These are phyloP conservation scores for Lentinus tigrinus DNA, from an alignment of 768 basidiomycete genomes.

Conservation along the genomic window DNA sequence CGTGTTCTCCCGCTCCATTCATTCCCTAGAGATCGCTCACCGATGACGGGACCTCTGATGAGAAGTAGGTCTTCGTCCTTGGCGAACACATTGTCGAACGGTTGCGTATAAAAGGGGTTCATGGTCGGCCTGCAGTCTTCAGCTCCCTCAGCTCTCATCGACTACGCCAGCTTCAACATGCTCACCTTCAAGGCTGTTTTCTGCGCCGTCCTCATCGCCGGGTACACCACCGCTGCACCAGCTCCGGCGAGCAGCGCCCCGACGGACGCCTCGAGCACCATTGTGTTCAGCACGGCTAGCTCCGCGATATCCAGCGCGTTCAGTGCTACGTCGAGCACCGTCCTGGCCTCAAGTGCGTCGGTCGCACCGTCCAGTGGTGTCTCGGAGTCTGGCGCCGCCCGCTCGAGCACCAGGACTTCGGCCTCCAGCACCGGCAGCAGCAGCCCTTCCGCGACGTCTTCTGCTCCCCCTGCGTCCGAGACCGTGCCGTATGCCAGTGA, in stretches of 20 bases:
- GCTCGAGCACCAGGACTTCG: neutral
- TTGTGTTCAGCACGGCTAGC: neutral
- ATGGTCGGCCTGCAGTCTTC: neutral
- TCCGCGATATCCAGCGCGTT: constrained; percentile 6
- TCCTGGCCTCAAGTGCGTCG: neutral
- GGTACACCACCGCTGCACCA: constrained; percentile 1
- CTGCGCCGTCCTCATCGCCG: constrained; percentile 23
- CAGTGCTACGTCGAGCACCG: neutral
- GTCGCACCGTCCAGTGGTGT: neutral
- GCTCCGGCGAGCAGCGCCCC: constrained; percentile 1
- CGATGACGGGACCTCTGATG: neutral
- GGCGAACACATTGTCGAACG: neutral
- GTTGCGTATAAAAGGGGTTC: constrained; percentile 2
- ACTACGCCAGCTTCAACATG: constrained; percentile 1
- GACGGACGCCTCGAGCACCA: neutral
- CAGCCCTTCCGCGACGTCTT: constrained; percentile 1
- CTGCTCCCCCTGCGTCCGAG: constrained; percentile 8
- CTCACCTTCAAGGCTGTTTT: constrained; percentile 19
- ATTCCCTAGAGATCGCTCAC: neutral
- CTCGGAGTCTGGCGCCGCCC: neutral
- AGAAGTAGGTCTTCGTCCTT: neutral
- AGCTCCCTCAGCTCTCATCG: constrained; percentile 15
- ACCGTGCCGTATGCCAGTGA: constrained; percentile 26
- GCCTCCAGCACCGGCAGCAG: neutral
- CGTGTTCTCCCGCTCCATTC: constrained; percentile 13